These are phyloP conservation scores for Immersiporthe knoxdaviesiana DNA, from an alignment of 2,329 filamentous ascomycete genomes.

Conservation along the genomic window DNA sequence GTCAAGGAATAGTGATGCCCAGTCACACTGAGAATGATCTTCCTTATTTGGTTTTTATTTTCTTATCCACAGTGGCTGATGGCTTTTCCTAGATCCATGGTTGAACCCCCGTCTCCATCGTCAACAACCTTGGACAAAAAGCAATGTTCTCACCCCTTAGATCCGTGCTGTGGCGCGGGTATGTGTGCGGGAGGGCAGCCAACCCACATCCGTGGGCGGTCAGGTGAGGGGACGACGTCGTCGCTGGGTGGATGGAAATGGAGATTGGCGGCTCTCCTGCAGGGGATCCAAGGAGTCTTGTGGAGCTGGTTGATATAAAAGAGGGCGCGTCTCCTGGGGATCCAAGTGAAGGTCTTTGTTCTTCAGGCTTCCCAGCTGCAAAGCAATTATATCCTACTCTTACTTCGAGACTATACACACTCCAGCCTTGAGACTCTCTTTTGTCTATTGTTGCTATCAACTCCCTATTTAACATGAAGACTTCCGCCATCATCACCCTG, in stretches of 20 bases:
- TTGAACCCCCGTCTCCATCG: not conserved
- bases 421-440: not conserved
- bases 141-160: not conserved
- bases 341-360: not conserved
- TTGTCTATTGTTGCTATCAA: not conserved
- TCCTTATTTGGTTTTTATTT: not conserved
- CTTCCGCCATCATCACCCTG: not conserved
- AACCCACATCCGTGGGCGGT: not conserved
- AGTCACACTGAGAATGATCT: not conserved
- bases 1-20: not conserved
- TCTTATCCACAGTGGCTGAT: not conserved
- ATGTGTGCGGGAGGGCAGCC: too few relatives aligned
- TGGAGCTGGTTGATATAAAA: constrained; percentile 3
- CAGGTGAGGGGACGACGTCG: not conserved
- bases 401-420: too few relatives aligned
- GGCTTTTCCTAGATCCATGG: not conserved
- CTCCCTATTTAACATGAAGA: not conserved
- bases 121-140: not conserved
- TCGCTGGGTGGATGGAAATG: not conserved
- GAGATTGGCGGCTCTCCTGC: not conserved
- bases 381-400: not conserved
- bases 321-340: not conserved
- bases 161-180: not conserved
- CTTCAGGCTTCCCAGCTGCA: not conserved
- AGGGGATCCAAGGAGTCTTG: not conserved